Evolutionary conservation across 768 basidiomycete species (phyloP).

Genomic region (Macrolepiota dolichaula): DNA sequence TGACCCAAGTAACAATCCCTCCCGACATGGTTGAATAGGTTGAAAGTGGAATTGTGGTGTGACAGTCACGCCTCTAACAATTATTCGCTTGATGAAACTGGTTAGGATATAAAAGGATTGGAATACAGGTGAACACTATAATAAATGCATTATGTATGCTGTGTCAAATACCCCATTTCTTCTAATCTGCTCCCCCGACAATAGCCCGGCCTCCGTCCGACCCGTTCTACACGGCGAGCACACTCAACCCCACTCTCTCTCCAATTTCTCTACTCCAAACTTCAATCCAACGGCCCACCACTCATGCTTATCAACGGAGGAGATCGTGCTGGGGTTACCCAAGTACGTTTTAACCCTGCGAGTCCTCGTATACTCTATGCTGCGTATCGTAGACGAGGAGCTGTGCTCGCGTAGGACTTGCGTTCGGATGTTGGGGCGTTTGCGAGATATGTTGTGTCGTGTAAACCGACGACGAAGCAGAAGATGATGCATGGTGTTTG

Average conservation of each 20-base stretch:
- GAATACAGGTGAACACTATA: no score
- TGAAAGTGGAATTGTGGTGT: no score
- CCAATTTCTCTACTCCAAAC: conserved; percentile 70
- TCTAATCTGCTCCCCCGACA: conserved; percentile 68
- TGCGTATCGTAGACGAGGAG: conserved; percentile 63
- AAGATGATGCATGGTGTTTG: conserved; percentile 73
- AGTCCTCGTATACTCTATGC: conserved; percentile 74
- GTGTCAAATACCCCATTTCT: no score
- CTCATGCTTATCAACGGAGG: conserved; percentile 63
- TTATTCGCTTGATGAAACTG: no score
- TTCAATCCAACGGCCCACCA: conserved; percentile 45
- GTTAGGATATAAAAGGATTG: no score
- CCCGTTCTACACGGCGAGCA: conserved; percentile 74
- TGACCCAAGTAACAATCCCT: no score
- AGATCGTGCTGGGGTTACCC: conserved; percentile 45
- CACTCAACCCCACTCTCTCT: conserved; percentile 49
- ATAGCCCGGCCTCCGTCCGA: conserved; percentile 46
- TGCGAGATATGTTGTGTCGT: conserved; percentile 27
- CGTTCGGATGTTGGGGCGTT: conserved; percentile 48
- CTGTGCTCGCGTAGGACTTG: conserved; percentile 78
- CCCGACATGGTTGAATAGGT: no score
- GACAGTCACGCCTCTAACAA: no score
- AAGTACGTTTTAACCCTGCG: conserved; percentile 73
- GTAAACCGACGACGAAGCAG: conserved; percentile 58
- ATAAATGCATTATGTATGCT: no score